Conservation (phyloP, 2,329 filamentous ascomycete genomes). For the Pseudogymnoascus sp. region DNA sequence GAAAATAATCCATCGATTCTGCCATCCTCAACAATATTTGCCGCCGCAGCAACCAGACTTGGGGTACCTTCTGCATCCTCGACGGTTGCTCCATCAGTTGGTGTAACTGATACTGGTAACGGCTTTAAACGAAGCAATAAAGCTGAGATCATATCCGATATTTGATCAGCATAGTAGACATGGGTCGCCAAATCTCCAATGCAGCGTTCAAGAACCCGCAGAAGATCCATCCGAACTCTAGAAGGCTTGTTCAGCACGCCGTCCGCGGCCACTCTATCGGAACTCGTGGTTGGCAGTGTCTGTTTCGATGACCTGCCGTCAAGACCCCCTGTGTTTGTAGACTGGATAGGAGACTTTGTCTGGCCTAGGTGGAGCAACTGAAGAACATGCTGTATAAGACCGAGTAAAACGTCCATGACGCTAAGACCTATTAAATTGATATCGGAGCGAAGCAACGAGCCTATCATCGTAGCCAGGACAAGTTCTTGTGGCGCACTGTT, state of each 20-base stretch:
- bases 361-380: conserved; percentile 59
- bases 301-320: conserved; percentile 14
- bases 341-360: conserved; percentile 26
- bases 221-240: conserved; percentile 48
- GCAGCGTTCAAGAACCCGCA: conserved; percentile 66
- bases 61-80: conserved; percentile 34
- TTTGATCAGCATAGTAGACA: conserved; percentile 93
- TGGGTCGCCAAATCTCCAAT: conserved; percentile 90
- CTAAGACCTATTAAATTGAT: conserved; percentile 92
- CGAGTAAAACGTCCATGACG: conserved; percentile 87
- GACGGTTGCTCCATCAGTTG: conserved; percentile 37
- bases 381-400: conserved; percentile 75
- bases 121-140: conserved; percentile 74
- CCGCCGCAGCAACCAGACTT: conserved; percentile 38
- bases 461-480: conserved; percentile 67
- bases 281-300: conserved; percentile 18
- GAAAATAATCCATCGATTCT: conserved; percentile 52
- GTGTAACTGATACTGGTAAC: conserved; percentile 34
- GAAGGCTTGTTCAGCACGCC: conserved; percentile 41
- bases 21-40: conserved; percentile 42
- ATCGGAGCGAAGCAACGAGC: conserved; percentile 74
- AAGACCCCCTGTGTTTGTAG: conserved; percentile 18
- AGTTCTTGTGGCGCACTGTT: conserved; percentile 65
- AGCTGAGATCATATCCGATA: conserved; percentile 83
- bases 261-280: conserved; percentile 18